phyloP scores from a whole-genome alignment of 148 eudicot genomes.

The Rhododendron mucronatum region DNA sequence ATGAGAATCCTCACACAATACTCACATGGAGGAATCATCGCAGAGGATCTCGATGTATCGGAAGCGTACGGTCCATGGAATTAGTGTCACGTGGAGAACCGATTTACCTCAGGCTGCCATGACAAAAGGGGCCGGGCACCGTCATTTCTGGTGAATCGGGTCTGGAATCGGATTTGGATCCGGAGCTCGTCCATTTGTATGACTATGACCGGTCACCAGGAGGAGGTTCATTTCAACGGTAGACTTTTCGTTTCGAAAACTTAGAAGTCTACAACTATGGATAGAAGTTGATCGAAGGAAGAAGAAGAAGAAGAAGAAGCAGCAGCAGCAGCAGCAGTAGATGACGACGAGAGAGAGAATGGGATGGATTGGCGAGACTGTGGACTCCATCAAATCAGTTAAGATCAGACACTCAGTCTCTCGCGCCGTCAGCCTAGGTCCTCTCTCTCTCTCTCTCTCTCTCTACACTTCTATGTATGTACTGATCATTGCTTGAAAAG shows the following conservation, averaged over 20 bases:
- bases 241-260: background rate
- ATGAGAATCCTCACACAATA: too few species aligned
- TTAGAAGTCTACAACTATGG: too few species aligned
- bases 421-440: conserved; percentile 48
- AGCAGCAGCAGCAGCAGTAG: background rate
- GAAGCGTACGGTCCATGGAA: background rate
- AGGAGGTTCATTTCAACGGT: background rate
- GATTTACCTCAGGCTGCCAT: too few species aligned
- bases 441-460: background rate
- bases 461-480: background rate
- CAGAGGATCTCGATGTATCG: too few species aligned
- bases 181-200: background rate
- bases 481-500: background rate
- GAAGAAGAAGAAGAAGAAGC: background rate
- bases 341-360: conserved; percentile 18
- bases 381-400: conserved; percentile 42
- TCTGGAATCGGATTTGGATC: background rate
- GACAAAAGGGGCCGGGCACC: too few species aligned
- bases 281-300: background rate
- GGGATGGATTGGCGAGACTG: conserved; percentile 48
- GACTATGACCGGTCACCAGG: background rate
- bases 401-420: conserved; percentile 42
- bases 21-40: too few species aligned
- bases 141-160: background rate
- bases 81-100: conserved; percentile 12